These are phyloP conservation scores for Flueggea neowawraea DNA, from an alignment of 441 rosid species.

Conservation along the genomic window DNA sequence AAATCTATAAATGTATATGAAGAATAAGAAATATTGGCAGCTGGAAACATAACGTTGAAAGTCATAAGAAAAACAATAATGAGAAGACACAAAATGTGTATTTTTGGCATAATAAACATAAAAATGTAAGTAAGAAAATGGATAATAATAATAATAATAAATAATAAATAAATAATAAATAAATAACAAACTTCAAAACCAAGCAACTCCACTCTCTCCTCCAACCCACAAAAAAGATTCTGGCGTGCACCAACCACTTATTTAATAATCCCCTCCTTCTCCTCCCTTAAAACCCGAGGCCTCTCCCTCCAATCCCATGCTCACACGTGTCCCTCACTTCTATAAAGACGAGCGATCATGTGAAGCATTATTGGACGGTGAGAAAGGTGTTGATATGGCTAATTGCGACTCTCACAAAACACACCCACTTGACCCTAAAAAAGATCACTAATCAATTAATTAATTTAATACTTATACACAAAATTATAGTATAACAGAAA, in stretches of 20 bases:
- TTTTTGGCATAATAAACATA: too few species aligned
- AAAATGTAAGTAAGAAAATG: too few species aligned
- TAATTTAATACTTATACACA: too few species aligned
- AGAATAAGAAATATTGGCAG: too few species aligned
- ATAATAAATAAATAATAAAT: too few species aligned
- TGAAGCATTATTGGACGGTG: constrained; percentile 51
- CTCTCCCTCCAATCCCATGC: constrained; percentile 10
- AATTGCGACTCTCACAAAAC: constrained; percentile 13
- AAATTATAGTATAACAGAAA: too few species aligned
- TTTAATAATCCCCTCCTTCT: constrained; percentile 16
- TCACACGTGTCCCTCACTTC: constrained; percentile 27
- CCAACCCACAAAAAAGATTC: constrained; percentile 29
- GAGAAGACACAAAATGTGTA: too few species aligned
- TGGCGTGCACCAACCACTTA: constrained; percentile 44
- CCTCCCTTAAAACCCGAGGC: constrained; percentile 19
- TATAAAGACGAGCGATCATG: constrained; percentile 43
- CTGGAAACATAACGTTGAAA: too few species aligned
- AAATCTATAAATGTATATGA: too few species aligned
- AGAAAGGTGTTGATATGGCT: constrained; percentile 28
- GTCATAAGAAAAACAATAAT: too few species aligned
- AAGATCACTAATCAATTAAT: not conserved
- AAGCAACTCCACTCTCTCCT: constrained; percentile 31
- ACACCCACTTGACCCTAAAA: not conserved
- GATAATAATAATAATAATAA: not conserved
- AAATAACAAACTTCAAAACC: constrained; percentile 29